A percentile compares a stretch with the other conserved stretches of the same genome.
phyloP scores from a whole-genome alignment of 108 stramenopile genomes.

The Stephanodiscus triporus region DNA sequence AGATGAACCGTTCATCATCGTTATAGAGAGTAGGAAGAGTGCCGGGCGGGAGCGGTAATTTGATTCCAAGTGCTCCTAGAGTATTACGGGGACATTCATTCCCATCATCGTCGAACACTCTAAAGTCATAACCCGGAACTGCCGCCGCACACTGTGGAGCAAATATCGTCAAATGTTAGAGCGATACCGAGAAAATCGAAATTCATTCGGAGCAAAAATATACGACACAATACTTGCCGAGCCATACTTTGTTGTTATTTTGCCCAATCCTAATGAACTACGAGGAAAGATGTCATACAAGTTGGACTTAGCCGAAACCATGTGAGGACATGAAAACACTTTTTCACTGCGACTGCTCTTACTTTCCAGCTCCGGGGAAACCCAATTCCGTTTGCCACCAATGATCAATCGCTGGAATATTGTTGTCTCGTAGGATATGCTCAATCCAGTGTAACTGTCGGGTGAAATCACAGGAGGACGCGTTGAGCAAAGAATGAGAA shows the following conservation, averaged over 20 bases:
- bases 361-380: slow-evolving; percentile 45
- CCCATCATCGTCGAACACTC: slow-evolving; percentile 54
- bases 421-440: slow-evolving; percentile 33
- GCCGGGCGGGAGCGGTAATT: slow-evolving; percentile 78
- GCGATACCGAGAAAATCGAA: not conserved
- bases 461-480: too few relatives aligned
- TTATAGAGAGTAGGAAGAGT: slow-evolving; percentile 68
- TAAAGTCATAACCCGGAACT: slow-evolving; percentile 60
- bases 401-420: slow-evolving; percentile 63
- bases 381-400: slow-evolving; percentile 86
- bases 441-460: slow-evolving; percentile 58
- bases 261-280: slow-evolving; percentile 53
- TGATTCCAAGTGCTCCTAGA: slow-evolving; percentile 67
- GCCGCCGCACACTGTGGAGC: slow-evolving; percentile 43
- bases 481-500: too few relatives aligned
- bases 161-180: not conserved
- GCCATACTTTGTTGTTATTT: slow-evolving; percentile 45
- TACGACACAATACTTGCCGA: slow-evolving; percentile 10
- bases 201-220: not conserved
- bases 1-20: slow-evolving; percentile 59
- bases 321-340: too few relatives aligned
- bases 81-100: slow-evolving; percentile 28
- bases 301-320: not conserved
- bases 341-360: not conserved
- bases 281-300: slow-evolving; percentile 6